Evolutionary conservation across 1,284 basidiomycete genomes (phyloP), one percentile per base, ranked within the genome.

Genomic region (Schizophyllum commune): DNA sequence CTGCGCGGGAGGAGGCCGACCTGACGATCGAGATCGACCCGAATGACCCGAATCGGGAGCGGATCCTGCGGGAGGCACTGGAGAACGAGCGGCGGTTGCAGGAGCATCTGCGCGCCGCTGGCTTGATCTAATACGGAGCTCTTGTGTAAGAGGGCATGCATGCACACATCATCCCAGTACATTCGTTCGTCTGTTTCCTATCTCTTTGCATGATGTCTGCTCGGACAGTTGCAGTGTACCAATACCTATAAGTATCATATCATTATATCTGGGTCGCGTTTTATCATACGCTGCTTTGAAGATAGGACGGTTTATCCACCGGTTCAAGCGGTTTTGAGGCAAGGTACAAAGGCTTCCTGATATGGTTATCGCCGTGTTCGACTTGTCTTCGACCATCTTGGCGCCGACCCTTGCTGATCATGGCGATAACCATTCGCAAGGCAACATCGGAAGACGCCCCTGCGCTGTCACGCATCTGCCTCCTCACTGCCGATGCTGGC

Each of bases 401-500:
- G 39, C 17, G 39, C 39, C 39, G 20, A 32, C 56, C 33, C 22
- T 20, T n/a, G 27, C 27, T 32, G 15, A 56, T 60, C 53, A 83
- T 84, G 82, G 61, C 78, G 32, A 63, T 80, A 59, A 73, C 68
- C 59, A 83, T 90, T 66, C 85, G 87, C 62, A 77, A 71, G 65
- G 85, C 78, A n/a, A 78, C 75, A 39, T 73, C 76, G 60, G 72
- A 72, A 15, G 89, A 92, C 67, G 77, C 77, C 13, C 69, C 75
- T 1, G 77, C 82, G 0, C 74, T 92, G 56, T 86, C 85, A 60
- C 79, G 74, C 58, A 88, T 92, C 67, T 92, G 89, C 69, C 78
- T 92, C 52, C 77, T 88, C 60, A 92, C 89, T 2, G 87, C 79
- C 13, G 79, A 88, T 62, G 87, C 86, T 39, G 89, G 90, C 54